Conservation (phyloP, 768 basidiomycete species). For the Termitomyces heimii region DNA sequence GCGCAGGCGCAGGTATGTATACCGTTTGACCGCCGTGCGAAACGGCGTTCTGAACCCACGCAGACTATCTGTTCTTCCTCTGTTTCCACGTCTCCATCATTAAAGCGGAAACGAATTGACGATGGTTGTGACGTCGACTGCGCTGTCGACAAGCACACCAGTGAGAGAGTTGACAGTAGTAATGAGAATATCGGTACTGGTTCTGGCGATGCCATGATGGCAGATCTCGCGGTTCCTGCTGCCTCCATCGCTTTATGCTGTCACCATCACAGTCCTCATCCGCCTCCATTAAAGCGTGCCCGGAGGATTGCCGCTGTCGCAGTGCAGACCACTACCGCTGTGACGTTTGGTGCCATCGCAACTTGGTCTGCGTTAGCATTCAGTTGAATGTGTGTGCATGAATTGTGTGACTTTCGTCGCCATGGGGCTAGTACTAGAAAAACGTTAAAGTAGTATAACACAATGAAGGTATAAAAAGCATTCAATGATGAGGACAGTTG, state of each 20-base stretch:
- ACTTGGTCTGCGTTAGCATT: constrained; percentile 75
- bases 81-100: constrained; percentile 21
- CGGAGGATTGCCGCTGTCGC: constrained; percentile 37
- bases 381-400: constrained; percentile 26
- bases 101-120: constrained; percentile 57
- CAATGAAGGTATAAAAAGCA: neutral
- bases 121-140: constrained; percentile 19
- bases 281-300: constrained; percentile 36
- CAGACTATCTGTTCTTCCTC: too few relatives aligned
- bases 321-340: constrained; percentile 55
- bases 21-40: constrained; percentile 4
- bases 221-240: neutral
- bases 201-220: constrained; percentile 13
- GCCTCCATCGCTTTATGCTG: neutral
- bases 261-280: neutral
- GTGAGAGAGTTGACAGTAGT: neutral
- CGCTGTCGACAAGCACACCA: neutral
- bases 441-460: constrained; percentile 5
- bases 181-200: constrained; percentile 10
- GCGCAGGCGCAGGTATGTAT: constrained; percentile 25
- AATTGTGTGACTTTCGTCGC: too few relatives aligned
- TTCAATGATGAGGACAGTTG: neutral
- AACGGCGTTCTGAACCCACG: constrained; percentile 16
- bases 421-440: too few relatives aligned
- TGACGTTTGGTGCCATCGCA: constrained; percentile 62